These are phyloP conservation scores for Oryza punctata DNA, from an alignment of 176 grass and related monocot genomes.

Conservation along the genomic window DNA sequence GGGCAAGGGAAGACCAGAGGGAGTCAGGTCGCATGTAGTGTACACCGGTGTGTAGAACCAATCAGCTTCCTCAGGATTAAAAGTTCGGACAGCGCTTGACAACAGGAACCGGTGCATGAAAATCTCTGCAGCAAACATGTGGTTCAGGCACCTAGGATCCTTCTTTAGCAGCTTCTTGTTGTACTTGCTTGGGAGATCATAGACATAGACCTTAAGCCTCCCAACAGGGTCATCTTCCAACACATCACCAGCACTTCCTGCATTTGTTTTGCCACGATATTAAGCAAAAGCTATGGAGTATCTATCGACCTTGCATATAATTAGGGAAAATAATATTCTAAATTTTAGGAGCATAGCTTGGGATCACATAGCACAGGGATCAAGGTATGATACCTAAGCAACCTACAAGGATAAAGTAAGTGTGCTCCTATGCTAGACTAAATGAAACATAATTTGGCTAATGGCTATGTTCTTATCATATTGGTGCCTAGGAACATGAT, in stretches of 20 bases:
- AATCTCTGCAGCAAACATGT: slow-evolving; percentile 93
- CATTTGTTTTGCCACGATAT: slow-evolving; percentile 33
- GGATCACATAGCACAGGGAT: slow-evolving; percentile 20
- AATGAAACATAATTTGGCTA: slow-evolving; percentile 1
- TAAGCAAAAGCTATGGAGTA: slow-evolving; percentile 4
- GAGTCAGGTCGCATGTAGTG: slow-evolving; percentile 78
- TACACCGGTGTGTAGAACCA: slow-evolving; percentile 95
- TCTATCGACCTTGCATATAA: slow-evolving; percentile 22
- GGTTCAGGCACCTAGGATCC: slow-evolving; percentile 82
- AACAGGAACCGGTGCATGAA: slow-evolving; percentile 90
- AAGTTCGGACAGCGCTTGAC: slow-evolving; percentile 75
- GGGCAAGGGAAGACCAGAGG: slow-evolving; percentile 72
- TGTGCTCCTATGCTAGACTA: neutral
- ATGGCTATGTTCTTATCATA: neutral
- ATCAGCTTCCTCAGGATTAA: slow-evolving; percentile 75
- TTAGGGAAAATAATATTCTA: slow-evolving; percentile 39
- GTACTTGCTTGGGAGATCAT: slow-evolving; percentile 86
- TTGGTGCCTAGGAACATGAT: neutral
- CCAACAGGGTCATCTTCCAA: slow-evolving; percentile 87
- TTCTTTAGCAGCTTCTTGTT: slow-evolving; percentile 82
- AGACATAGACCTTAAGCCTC: slow-evolving; percentile 83
- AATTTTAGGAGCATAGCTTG: slow-evolving; percentile 11
- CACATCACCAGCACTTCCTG: slow-evolving; percentile 88
- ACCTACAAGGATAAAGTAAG: slow-evolving; percentile 6
- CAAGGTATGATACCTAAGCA: slow-evolving; percentile 17